Percentiles rank a stretch among this genome's conserved stretches.
Conservation (phyloP, 345 rosid species). For the Durio zibethinus region DNA sequence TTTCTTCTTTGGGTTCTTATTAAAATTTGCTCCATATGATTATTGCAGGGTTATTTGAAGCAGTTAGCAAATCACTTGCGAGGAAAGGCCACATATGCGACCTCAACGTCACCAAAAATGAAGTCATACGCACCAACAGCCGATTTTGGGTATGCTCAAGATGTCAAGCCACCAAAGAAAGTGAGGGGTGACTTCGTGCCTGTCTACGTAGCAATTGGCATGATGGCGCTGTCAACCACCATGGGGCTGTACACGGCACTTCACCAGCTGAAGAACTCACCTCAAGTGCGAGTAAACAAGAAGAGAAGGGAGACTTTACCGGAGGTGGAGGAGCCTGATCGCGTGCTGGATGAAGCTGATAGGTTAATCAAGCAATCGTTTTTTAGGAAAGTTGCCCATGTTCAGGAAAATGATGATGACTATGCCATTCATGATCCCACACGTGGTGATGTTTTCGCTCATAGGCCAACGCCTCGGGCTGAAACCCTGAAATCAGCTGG, state of each 20-base stretch:
- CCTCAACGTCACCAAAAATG: constrained; percentile 34
- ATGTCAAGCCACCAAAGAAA: not conserved
- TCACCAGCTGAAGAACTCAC: constrained; percentile 58
- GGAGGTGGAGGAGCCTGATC: constrained; percentile 70
- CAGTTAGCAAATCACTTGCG: constrained; percentile 25
- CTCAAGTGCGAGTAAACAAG: constrained; percentile 62
- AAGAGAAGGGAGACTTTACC: constrained; percentile 65
- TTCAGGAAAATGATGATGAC: constrained; percentile 42
- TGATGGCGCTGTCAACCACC: constrained; percentile 38
- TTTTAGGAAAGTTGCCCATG: constrained; percentile 71
- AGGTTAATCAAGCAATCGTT: constrained; percentile 47
- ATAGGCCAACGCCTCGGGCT: constrained; percentile 26
- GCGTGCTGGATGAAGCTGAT: constrained; percentile 41
- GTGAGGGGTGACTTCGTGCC: constrained; percentile 43
- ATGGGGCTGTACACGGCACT: constrained; percentile 57
- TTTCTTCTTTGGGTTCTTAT: not conserved
- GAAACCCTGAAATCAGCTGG: constrained; percentile 61
- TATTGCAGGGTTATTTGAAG: constrained; percentile 42
- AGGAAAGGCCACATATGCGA: constrained; percentile 30
- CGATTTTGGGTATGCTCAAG: constrained; percentile 7
- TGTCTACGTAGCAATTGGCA: constrained; percentile 41
- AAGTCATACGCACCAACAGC: constrained; percentile 33
- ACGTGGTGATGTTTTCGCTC: constrained; percentile 40
- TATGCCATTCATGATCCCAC: constrained; percentile 24
- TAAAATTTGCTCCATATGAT: not conserved